phyloP scores from a whole-genome alignment of 495 filamentous ascomycete species.

The Xylaria bambusicola region DNA sequence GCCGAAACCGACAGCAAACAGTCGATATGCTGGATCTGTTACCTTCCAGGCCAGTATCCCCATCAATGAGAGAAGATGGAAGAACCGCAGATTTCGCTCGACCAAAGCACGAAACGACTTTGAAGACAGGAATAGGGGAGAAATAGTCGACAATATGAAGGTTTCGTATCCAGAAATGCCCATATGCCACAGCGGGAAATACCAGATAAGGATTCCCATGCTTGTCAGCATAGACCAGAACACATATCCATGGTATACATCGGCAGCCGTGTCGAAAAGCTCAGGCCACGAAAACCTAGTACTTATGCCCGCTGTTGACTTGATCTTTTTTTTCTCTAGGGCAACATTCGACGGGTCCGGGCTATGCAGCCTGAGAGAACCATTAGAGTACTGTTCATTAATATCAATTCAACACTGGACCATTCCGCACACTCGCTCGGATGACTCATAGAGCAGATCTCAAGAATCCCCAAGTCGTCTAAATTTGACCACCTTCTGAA shows the following conservation, averaged over 20 bases:
- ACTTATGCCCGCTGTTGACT: slow-evolving; percentile 69
- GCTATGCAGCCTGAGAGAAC: slow-evolving; percentile 55
- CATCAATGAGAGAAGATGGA: slow-evolving; percentile 73
- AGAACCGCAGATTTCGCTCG: slow-evolving; percentile 64
- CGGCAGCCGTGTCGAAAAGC: slow-evolving; percentile 78
- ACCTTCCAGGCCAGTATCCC: slow-evolving; percentile 82
- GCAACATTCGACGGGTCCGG: slow-evolving; percentile 68
- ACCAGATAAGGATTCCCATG: slow-evolving; percentile 88
- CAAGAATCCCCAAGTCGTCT: background rate
- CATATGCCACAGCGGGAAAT: slow-evolving; percentile 99
- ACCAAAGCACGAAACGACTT: slow-evolving; percentile 66
- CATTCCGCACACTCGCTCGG: slow-evolving; percentile 36
- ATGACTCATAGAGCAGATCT: slow-evolving; percentile 8
- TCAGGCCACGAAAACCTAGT: slow-evolving; percentile 71
- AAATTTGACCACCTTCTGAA: background rate
- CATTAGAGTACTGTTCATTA: slow-evolving; percentile 34
- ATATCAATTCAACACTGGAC: background rate
- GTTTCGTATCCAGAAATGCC: slow-evolving; percentile 97
- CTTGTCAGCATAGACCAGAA: slow-evolving; percentile 96
- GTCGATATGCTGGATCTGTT: slow-evolving; percentile 69
- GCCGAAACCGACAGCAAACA: slow-evolving; percentile 78
- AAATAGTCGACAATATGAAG: slow-evolving; percentile 78
- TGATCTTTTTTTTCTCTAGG: slow-evolving; percentile 88
- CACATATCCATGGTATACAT: slow-evolving; percentile 92
- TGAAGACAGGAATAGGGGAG: slow-evolving; percentile 79